Base-by-base conservation (phyloP, 148 eudicot genomes). In the Vaccinium vitisidaea region DNA sequence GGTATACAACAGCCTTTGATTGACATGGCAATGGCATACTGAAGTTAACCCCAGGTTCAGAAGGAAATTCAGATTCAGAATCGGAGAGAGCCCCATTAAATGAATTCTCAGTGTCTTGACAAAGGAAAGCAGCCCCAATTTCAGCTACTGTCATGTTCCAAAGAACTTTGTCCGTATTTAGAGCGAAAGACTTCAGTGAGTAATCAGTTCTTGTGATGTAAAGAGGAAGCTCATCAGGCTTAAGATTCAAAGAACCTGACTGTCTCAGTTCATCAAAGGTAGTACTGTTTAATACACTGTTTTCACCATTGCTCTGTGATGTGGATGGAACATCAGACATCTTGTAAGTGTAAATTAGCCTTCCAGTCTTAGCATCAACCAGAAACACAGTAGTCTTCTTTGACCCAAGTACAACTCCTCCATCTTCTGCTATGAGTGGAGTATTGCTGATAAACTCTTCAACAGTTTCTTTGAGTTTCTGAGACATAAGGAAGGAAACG, bases 131-230 rank as follows among this genome's bases (percentile, higher is more conserved):
- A 82, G 95, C 98, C 70, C 90, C 92, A 83, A 97, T 88, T 67
- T 91, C 91, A 59, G 95, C 91, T 80, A 95, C 88, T 11, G 98
- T 93, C 86, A 97, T 82, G 86, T 97, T 97, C 99, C 99, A 93
- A 16, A 87, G 77, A 65, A 94, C 86, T 89, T 91, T 92, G 84
- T 91, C 90, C 53, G 92, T 90, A 59, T 84, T 88, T 53, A 88
- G 89, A 82, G 88, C 90, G 84, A 84, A 92, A 61, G 95, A 89
- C 77, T 88, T 90, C 84, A 97, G 89, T 49, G 89, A 65, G 87
- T 97, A 95, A 82, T 97, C 99, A 79, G 89, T 93, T 89, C 99
- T 93, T 52, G 93, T 94, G 88, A 97, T 89, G 91, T 91, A 94
- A 84, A 97, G 89, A 58, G 90, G 95, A 71, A 73, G 89, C 65